Evolutionary conservation across 768 basidiomycete species (phyloP).

Genomic region (Boletus huronensis): DNA sequence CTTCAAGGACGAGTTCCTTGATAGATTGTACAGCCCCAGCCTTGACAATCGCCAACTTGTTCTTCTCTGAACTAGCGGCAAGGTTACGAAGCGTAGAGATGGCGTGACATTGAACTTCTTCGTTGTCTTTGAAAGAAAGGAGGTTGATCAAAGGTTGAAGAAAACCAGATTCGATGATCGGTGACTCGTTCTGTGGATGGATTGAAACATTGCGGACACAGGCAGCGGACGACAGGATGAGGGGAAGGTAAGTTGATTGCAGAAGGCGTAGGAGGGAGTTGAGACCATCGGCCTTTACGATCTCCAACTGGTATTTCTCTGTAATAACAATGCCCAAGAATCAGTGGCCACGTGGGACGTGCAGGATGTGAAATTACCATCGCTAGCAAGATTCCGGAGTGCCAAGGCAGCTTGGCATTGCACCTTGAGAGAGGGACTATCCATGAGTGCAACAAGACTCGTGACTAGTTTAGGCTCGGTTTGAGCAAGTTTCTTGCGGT

Average conservation of each 20-base stretch:
- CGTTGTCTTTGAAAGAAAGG: conserved; percentile 97
- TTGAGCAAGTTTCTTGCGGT: conserved; percentile 91
- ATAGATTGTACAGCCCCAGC: conserved; percentile 96
- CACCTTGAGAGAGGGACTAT: conserved; percentile 94
- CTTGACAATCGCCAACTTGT: conserved; percentile 96
- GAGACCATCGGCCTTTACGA: conserved; percentile 93
- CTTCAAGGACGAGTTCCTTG: conserved; percentile 92
- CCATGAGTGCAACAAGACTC: conserved; percentile 94
- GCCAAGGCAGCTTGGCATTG: conserved; percentile 98
- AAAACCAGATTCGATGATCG: conserved; percentile 98
- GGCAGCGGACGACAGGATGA: conserved; percentile 96
- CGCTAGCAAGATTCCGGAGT: conserved; percentile 92
- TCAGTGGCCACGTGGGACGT: conserved; percentile 18
- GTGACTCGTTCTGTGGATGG: conserved; percentile 97
- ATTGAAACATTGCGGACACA: conserved; percentile 99
- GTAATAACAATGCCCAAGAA: conserved; percentile 3
- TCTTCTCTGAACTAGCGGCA: conserved; percentile 96
- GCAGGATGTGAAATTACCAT: conserved; percentile 51
- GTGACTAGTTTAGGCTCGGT: conserved; percentile 93
- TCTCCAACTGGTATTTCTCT: conserved; percentile 99
- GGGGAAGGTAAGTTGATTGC: conserved; percentile 94
- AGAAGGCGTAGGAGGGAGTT: conserved; percentile 89
- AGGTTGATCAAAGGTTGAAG: conserved; percentile 93
- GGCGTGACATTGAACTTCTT: conserved; percentile 99
- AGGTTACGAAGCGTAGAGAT: conserved; percentile 96